phyloP scores from a whole-genome alignment of 345 rosid genomes.

The Litchi chinensis region DNA sequence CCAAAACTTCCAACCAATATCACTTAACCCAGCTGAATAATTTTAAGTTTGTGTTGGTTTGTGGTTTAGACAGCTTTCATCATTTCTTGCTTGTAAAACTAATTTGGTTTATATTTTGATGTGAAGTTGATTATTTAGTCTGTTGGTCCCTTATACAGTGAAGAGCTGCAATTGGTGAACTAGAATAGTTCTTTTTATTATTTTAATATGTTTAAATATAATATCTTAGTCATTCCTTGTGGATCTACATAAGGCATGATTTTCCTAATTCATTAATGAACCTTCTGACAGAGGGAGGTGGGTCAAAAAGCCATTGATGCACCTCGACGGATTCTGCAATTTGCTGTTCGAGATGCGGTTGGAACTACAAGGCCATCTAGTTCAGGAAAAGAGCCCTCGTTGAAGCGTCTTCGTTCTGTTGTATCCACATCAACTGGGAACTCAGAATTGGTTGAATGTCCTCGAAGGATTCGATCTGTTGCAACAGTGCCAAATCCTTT shows the following conservation, averaged over 20 bases:
- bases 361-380: constrained; percentile 59
- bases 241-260: not conserved
- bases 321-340: constrained; percentile 88
- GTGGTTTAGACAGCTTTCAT: not conserved
- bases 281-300: constrained; percentile 62
- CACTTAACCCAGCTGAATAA: not conserved
- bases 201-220: not conserved
- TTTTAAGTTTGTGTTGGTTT: not conserved
- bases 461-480: constrained; percentile 62
- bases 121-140: not conserved
- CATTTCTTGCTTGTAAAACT: not conserved
- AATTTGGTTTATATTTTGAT: not conserved
- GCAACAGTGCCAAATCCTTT: constrained; percentile 73
- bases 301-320: constrained; percentile 57
- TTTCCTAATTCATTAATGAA: constrained; percentile 15
- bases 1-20: not conserved
- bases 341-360: constrained; percentile 95
- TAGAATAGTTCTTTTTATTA: not conserved
- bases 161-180: not conserved
- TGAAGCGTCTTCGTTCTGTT: constrained; percentile 87
- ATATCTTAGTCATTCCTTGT: not conserved
- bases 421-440: constrained; percentile 63
- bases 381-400: constrained; percentile 51
- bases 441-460: constrained; percentile 40
- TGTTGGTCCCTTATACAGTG: not conserved